phyloP scores from a whole-genome alignment of 1,284 basidiomycete genomes.

The Melampsora americana region DNA sequence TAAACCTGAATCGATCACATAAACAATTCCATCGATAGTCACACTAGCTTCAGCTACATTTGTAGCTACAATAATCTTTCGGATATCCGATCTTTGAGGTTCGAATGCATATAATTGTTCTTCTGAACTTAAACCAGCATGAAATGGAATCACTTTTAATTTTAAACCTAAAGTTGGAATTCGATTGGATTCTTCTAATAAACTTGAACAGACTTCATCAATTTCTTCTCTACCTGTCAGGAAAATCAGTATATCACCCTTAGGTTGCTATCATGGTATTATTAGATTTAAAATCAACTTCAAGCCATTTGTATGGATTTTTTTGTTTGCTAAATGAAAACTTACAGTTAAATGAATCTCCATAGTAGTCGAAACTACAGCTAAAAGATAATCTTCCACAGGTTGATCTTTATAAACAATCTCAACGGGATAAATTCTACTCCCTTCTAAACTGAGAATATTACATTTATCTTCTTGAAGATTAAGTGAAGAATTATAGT shows the following conservation, averaged over 20 bases:
- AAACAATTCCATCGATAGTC: constrained; percentile 91
- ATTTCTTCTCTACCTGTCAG: constrained; percentile 56
- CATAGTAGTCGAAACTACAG: constrained; percentile 54
- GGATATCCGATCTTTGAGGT: constrained; percentile 66
- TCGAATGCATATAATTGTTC: constrained; percentile 84
- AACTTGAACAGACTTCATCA: constrained; percentile 73
- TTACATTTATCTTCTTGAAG: constrained; percentile 55
- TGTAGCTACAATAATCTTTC: constrained; percentile 89
- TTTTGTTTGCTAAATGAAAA: constrained; percentile 40
- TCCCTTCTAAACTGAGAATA: constrained; percentile 54
- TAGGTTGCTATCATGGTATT: constrained; percentile 50
- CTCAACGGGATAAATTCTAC: constrained; percentile 54
- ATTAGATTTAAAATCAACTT: not conserved
- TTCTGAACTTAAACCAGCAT: constrained; percentile 78
- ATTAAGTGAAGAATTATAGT: constrained; percentile 56
- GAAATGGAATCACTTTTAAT: constrained; percentile 68
- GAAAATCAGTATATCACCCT: constrained; percentile 58
- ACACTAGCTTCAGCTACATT: constrained; percentile 97
- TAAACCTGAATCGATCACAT: constrained; percentile 91
- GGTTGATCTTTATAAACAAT: constrained; percentile 54
- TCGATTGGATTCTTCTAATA: constrained; percentile 60
- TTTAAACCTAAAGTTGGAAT: constrained; percentile 61
- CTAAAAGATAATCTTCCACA: constrained; percentile 53
- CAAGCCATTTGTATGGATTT: constrained; percentile 21
- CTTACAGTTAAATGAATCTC: constrained; percentile 62